Evolutionary conservation across 2,329 filamentous ascomycete species (phyloP).

Genomic region (Cladophialophora carrionii): DNA sequence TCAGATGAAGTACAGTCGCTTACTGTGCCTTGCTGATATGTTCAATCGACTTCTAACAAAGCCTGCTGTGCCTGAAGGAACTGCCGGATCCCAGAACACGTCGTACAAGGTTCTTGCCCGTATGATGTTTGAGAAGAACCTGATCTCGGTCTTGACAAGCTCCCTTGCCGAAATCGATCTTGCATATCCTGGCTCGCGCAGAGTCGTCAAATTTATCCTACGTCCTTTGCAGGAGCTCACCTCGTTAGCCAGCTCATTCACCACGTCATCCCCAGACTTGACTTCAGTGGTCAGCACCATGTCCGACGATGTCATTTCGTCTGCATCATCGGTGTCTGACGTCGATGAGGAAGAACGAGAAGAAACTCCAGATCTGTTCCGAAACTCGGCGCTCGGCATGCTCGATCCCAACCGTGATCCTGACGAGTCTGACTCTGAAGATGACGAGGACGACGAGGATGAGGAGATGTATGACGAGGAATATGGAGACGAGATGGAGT

Average conservation of each 20-base stretch:
- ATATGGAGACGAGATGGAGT: slow-evolving; percentile 88
- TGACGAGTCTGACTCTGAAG: slow-evolving; percentile 69
- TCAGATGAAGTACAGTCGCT: slow-evolving; percentile 82
- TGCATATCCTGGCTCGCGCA: slow-evolving; percentile 89
- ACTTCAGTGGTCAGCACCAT: slow-evolving; percentile 69
- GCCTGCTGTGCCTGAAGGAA: slow-evolving; percentile 65
- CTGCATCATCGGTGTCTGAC: slow-evolving; percentile 85
- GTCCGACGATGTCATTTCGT: slow-evolving; percentile 85
- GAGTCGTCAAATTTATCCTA: slow-evolving; percentile 94
- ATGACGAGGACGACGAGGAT: slow-evolving; percentile 71
- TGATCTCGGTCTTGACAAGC: slow-evolving; percentile 81
- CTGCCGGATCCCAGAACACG: slow-evolving; percentile 43
- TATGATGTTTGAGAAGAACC: slow-evolving; percentile 98
- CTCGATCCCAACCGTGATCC: slow-evolving; percentile 81
- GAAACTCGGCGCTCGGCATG: slow-evolving; percentile 94
- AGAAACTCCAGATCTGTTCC: slow-evolving; percentile 95
- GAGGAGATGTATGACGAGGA: slow-evolving; percentile 88
- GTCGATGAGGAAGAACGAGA: slow-evolving; percentile 82
- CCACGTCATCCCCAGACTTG: slow-evolving; percentile 68
- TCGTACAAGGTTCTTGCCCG: slow-evolving; percentile 85
- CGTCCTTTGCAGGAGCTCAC: slow-evolving; percentile 86
- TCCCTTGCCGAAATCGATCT: slow-evolving; percentile 95
- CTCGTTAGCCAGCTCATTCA: slow-evolving; percentile 81
- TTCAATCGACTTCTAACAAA: slow-evolving; percentile 91
- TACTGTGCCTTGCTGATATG: slow-evolving; percentile 84